A percentile compares a stretch with the other conserved stretches of the same genome.
These are phyloP conservation scores for Saturnispora gosingensis DNA, from an alignment of 805 yeast genomes.

Conservation along the genomic window DNA sequence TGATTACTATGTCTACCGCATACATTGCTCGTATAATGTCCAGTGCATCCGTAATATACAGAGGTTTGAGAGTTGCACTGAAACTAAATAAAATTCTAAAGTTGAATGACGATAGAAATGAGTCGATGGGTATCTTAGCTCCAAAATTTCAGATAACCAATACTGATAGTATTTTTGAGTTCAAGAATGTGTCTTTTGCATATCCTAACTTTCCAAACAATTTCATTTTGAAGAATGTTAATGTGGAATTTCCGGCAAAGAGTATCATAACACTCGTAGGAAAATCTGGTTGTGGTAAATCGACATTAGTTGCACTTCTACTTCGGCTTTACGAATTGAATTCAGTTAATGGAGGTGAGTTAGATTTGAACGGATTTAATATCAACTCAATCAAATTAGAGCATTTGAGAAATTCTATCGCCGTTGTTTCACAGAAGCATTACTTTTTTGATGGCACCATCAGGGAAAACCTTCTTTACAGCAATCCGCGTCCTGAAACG, in stretches of 20 bases:
- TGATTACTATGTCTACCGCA: conserved; percentile 65
- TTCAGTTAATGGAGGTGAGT: neutral
- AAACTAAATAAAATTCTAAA: conserved; percentile 33
- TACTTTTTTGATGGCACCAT: conserved; percentile 66
- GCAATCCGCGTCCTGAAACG: conserved; percentile 26
- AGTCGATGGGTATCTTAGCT: conserved; percentile 28
- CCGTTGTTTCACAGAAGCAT: conserved; percentile 72
- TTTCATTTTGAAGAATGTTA: conserved; percentile 33
- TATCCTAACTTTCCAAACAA: conserved; percentile 30
- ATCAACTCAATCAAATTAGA: conserved; percentile 36
- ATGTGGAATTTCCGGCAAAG: conserved; percentile 34
- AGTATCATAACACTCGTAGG: conserved; percentile 68
- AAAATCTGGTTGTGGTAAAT: conserved; percentile 86
- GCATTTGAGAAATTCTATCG: conserved; percentile 43
- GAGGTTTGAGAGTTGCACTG: conserved; percentile 70
- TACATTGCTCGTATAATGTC: conserved; percentile 50
- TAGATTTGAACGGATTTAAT: conserved; percentile 34
- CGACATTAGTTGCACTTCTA: conserved; percentile 57
- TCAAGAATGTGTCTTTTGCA: conserved; percentile 39
- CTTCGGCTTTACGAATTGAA: conserved; percentile 37
- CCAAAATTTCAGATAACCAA: conserved; percentile 18
- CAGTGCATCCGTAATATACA: conserved; percentile 68
- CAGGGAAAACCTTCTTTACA: conserved; percentile 61
- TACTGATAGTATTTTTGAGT: conserved; percentile 25
- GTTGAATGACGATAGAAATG: conserved; percentile 28